Base-by-base conservation (phyloP, 176 grass and related monocot species). In the Triticum monococcum region DNA sequence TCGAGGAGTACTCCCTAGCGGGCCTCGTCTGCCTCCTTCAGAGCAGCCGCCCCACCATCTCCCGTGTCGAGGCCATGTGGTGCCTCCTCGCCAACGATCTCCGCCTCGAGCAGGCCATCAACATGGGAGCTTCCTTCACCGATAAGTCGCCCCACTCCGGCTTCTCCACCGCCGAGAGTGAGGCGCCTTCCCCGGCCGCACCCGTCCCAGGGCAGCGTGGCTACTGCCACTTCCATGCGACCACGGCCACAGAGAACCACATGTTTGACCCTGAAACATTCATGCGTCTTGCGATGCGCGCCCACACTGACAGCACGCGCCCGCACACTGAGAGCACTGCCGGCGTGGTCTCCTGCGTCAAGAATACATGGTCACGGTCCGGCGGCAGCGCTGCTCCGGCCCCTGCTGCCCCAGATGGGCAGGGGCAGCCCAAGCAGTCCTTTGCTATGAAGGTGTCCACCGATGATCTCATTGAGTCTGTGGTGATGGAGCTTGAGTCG, bases 11-110 rank as follows among this genome's bases (percentile, higher is more conserved):
- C 77, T 98, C 97, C 57, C 92, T 98, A 7, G 90, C 92, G 4
- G 94, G 94, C 1, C 87, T 96, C 63, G 97, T 98, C 11, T 96
- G 94, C 57, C 89, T 98, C 33, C 92, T 98, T 61, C 93, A 98
- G 85, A 95, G 93, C 76, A 85, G 78, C 65, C 90, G 77, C 10
- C 94, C 84, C 32, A 78, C 84, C 68, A 91, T 98, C 77, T 92
- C 90, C 43, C 97, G 94, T 2, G 87, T 87, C 11, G 92, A 94
- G 75, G 97, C 97, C 89, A 89, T 98, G 97, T 96, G 97, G 97
- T 98, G 97, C 84, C 94, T 98, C 36, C 87, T 98, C 80, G 91
- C 93, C 65, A 89, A 90, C 77, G 92, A 98, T 33, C 90, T 99
- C 77, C 91, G 90, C 68, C 91, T 96, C 16, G 87, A 93, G 52